Percentiles rank a stretch among this genome's conserved stretches.
Conservation (phyloP, 1,139 yeast species). For the Scheffersomyces illinoinensis region DNA sequence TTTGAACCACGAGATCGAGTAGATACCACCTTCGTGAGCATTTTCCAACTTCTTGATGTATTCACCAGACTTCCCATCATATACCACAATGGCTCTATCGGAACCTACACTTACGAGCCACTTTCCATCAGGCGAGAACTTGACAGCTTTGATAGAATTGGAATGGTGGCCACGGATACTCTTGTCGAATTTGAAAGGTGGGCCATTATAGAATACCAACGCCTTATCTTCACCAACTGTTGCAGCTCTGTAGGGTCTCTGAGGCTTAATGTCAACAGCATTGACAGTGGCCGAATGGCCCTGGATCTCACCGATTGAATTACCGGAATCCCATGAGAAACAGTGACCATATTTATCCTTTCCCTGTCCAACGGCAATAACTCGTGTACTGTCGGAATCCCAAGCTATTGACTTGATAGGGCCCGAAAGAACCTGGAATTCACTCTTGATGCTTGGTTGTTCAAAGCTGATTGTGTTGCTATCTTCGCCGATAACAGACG, state of each 20-base stretch:
- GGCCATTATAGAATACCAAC: slow-evolving; percentile 84
- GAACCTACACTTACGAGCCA: slow-evolving; percentile 82
- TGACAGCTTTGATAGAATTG: slow-evolving; percentile 78
- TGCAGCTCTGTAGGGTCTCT: slow-evolving; percentile 90
- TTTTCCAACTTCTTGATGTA: slow-evolving; percentile 52
- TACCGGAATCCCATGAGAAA: slow-evolving; percentile 91
- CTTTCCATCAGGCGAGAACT: slow-evolving; percentile 77
- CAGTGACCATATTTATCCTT: slow-evolving; percentile 91
- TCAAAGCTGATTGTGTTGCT: slow-evolving; percentile 17
- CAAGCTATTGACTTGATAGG: slow-evolving; percentile 82
- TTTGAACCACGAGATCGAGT: slow-evolving; percentile 70
- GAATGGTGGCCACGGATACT: slow-evolving; percentile 75
- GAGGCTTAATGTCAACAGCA: slow-evolving; percentile 83
- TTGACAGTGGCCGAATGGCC: slow-evolving; percentile 89
- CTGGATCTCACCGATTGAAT: slow-evolving; percentile 90
- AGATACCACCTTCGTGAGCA: slow-evolving; percentile 79
- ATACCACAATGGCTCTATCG: slow-evolving; percentile 74
- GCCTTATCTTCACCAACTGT: slow-evolving; percentile 90
- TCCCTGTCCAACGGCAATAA: slow-evolving; percentile 95
- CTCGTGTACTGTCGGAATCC: slow-evolving; percentile 86
- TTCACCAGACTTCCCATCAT: slow-evolving; percentile 89
- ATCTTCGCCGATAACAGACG: slow-evolving; percentile 32
- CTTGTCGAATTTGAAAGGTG: slow-evolving; percentile 84
- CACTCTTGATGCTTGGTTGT: slow-evolving; percentile 72
- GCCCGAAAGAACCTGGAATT: slow-evolving; percentile 80